Conservation (phyloP, 2,329 filamentous ascomycete genomes). For the Cladosporium colombiae region DNA sequence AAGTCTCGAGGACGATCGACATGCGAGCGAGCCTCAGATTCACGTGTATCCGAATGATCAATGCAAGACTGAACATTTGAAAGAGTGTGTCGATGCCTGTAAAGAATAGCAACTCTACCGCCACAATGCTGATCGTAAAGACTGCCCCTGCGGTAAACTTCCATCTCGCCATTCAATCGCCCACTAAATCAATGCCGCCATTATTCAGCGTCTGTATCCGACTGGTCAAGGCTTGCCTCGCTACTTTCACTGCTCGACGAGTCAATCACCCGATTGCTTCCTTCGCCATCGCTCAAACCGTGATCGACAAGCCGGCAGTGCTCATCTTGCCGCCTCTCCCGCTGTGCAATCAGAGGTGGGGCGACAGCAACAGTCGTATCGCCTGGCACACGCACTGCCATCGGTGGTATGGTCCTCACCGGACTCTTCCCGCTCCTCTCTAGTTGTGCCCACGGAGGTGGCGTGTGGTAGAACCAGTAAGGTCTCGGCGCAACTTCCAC, state of each 20-base stretch:
- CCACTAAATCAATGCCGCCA: background rate
- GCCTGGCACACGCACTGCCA: background rate
- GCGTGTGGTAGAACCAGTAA: background rate
- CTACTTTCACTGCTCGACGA: background rate
- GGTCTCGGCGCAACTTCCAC: background rate
- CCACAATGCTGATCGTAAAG: background rate
- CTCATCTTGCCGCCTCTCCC: constrained; percentile 7
- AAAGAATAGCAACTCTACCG: background rate
- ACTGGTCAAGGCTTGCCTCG: background rate
- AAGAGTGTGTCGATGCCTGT: background rate
- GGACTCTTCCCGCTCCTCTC: background rate
- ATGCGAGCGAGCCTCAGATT: background rate
- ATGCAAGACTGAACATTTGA: background rate
- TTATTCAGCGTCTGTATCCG: background rate
- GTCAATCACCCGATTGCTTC: constrained; percentile 5
- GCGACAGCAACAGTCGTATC: background rate
- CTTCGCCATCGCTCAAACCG: constrained; percentile 5
- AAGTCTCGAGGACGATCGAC: background rate
- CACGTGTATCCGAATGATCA: background rate
- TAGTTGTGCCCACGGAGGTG: background rate
- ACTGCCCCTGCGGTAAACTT: background rate
- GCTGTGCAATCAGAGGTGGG: background rate
- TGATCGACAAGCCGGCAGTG: background rate
- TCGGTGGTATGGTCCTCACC: background rate
- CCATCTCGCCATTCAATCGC: background rate